A percentile compares a stretch with the other conserved stretches of the same genome.
Evolutionary conservation across 257 asterid genomes (phyloP).

Genomic region (Paraleonurus japonicus): DNA sequence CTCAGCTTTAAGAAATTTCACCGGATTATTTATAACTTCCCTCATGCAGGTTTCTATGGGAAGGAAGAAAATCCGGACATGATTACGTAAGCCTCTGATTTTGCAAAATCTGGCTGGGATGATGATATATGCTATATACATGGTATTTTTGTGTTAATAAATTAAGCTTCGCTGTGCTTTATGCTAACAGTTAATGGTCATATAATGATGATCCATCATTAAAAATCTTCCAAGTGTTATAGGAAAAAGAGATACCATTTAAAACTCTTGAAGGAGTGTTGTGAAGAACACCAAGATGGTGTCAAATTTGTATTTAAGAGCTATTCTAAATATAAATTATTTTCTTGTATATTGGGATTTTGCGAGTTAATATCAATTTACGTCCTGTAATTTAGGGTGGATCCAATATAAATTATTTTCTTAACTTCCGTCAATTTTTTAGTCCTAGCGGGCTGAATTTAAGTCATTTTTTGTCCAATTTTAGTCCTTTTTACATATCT

Average conservation of each 20-base stretch:
- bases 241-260: not conserved
- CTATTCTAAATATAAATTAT: no score
- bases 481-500: no score
- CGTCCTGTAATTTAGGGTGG: no score
- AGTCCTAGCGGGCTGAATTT: no score
- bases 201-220: not conserved
- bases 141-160: not conserved
- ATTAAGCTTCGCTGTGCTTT: not conserved
- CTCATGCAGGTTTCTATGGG: slow-evolving; percentile 69
- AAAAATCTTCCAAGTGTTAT: not conserved
- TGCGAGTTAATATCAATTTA: no score
- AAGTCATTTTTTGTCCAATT: no score
- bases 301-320: not conserved
- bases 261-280: not conserved
- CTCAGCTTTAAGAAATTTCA: slow-evolving; percentile 42
- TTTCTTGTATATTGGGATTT: not conserved
- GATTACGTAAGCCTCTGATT: slow-evolving; percentile 33
- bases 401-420: no score
- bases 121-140: not conserved
- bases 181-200: not conserved
- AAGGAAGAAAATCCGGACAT: slow-evolving; percentile 36
- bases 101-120: not conserved
- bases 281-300: not conserved
- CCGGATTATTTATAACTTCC: slow-evolving; percentile 65
- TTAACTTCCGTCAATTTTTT: no score